Conservation (phyloP, 352 stramenopile genomes). For the Lagenidium sp. region DNA sequence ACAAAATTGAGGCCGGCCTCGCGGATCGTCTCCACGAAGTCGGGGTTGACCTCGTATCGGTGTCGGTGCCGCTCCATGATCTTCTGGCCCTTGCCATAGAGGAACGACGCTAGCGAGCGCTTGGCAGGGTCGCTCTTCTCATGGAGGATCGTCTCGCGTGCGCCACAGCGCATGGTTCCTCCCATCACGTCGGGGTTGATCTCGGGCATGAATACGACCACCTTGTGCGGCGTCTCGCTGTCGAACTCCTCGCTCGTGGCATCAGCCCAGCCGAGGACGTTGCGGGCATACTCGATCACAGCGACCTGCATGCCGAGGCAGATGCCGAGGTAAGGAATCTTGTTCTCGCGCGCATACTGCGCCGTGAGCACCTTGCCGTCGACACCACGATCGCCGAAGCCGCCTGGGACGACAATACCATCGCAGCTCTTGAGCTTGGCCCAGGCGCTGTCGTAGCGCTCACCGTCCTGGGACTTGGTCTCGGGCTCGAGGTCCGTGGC, state of each 20-base stretch:
- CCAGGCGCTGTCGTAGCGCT: conserved; percentile 86
- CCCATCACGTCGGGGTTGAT: conserved; percentile 98
- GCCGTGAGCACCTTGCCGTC: conserved; percentile 97
- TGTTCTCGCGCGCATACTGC: conserved; percentile 93
- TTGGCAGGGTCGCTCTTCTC: conserved; percentile 71
- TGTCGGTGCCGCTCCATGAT: conserved; percentile 98
- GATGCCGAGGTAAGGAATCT: conserved; percentile 96
- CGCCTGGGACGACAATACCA: conserved; percentile 96
- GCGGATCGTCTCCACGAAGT: conserved; percentile 88
- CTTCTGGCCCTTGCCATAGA: conserved; percentile 83
- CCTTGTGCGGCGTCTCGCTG: conserved; percentile 78
- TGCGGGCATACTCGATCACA: conserved; percentile 97
- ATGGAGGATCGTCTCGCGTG: conserved; percentile 91
- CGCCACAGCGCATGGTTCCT: conserved; percentile 99
- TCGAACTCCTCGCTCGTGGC: conserved; percentile 96
- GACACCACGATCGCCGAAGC: conserved; percentile 97
- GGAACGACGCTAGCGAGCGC: conserved; percentile 82
- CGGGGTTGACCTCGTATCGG: conserved; percentile 99
- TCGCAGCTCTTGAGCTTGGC: conserved; percentile 88
- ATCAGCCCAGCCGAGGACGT: conserved; percentile 88
- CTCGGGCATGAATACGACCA: conserved; percentile 99
- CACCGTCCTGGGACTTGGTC: conserved; percentile 57
- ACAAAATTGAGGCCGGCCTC: conserved; percentile 95
- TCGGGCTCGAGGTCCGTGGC: conserved; percentile 90
- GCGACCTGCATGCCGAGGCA: conserved; percentile 95